Conservation (phyloP, 257 asterid genomes). For the Solanum lycopersicoides region DNA sequence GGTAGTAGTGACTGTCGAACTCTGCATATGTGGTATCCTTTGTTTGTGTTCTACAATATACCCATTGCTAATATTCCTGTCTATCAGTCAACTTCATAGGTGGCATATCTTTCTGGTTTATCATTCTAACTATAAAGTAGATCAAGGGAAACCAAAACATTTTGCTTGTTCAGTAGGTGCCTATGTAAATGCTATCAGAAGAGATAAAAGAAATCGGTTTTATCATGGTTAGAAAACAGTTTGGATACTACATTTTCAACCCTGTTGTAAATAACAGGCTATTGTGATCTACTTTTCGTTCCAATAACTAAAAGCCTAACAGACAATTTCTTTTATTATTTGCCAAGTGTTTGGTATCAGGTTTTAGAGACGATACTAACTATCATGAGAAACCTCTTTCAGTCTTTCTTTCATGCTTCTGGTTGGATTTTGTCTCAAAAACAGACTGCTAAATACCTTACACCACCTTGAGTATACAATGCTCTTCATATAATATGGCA, state of each 20-base stretch:
- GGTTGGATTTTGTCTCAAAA: background rate
- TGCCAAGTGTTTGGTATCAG: background rate
- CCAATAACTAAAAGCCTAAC: background rate
- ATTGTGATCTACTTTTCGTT: background rate
- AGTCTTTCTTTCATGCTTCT: background rate
- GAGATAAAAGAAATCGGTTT: background rate
- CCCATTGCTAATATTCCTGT: background rate
- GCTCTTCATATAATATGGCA: background rate
- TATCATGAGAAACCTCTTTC: background rate
- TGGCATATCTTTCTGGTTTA: background rate
- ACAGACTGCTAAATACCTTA: background rate
- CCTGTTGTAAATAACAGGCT: background rate
- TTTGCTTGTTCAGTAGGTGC: background rate
- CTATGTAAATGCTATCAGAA: background rate
- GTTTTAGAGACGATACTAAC: background rate
- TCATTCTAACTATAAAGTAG: background rate
- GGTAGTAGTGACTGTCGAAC: background rate
- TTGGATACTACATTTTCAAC: background rate
- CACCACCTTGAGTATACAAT: background rate
- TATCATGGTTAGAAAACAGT: background rate
- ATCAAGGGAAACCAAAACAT: background rate
- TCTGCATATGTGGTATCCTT: background rate
- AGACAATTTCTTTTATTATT: background rate
- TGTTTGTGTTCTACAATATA: background rate
- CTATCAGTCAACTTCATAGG: background rate